Conservation (phyloP, 1,284 basidiomycete genomes). For the Apiotrichum laibachii region DNA sequence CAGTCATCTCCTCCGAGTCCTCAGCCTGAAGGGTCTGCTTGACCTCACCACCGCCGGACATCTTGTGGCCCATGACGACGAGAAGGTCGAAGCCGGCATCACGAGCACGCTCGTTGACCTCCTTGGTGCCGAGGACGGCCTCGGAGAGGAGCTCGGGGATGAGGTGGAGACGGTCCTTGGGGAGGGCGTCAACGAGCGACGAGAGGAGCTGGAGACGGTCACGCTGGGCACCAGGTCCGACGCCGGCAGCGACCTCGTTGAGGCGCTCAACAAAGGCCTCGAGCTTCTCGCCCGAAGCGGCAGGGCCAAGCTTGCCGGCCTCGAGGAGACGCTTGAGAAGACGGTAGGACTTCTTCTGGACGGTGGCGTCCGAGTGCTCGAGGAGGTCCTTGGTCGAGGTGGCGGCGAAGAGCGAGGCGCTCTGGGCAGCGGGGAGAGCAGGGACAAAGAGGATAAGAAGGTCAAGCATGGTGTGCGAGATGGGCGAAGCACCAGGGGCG, state of each 20-base stretch:
- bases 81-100: constrained; percentile 86
- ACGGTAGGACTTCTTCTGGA: constrained; percentile 96
- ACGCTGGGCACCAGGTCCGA: constrained; percentile 83
- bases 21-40: constrained; percentile 70
- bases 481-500: constrained; percentile 51
- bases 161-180: constrained; percentile 71
- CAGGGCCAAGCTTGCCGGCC: constrained; percentile 57
- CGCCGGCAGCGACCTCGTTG: constrained; percentile 58
- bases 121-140: constrained; percentile 95
- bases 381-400: constrained; percentile 47
- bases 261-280: constrained; percentile 61
- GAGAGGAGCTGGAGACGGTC: constrained; percentile 80
- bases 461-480: constrained; percentile 81
- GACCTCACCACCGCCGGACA: constrained; percentile 81
- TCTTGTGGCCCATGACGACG: constrained; percentile 88
- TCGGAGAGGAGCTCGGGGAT: constrained; percentile 90
- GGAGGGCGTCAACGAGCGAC: constrained; percentile 69
- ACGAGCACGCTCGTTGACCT: constrained; percentile 90
- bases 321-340: constrained; percentile 73
- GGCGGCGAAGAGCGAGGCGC: constrained; percentile 62
- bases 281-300: constrained; percentile 55
- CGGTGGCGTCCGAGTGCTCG: constrained; percentile 70
- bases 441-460: constrained; percentile 83
- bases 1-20: constrained; percentile 62
- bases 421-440: constrained; percentile 63